phyloP scores from a whole-genome alignment of 345 rosid species.

The Angophora floribunda region DNA sequence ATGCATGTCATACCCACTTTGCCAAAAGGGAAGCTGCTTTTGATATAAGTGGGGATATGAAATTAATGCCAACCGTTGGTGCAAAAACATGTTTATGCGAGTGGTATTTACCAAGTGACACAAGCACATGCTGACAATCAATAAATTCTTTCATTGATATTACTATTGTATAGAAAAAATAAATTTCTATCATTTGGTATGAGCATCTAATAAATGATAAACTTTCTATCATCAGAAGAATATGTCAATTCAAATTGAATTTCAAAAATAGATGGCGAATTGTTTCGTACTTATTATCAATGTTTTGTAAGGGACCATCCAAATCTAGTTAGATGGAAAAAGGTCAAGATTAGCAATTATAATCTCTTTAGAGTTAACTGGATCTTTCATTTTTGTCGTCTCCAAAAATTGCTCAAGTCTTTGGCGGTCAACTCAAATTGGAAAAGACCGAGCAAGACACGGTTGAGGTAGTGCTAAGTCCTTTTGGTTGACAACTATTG shows the following conservation, averaged over 20 bases:
- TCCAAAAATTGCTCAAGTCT: neutral
- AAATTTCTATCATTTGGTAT: neutral
- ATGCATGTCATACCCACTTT: neutral
- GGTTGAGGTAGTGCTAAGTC: neutral
- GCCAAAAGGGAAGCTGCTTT: neutral
- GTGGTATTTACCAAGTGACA: neutral
- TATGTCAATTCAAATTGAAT: neutral
- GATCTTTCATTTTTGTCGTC: neutral
- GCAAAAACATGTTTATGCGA: neutral
- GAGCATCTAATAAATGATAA: neutral
- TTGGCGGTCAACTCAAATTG: neutral
- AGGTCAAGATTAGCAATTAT: neutral
- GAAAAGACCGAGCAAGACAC: neutral
- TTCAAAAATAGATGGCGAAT: neutral
- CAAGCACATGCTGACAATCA: neutral
- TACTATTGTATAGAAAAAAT: neutral
- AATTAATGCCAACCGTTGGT: neutral
- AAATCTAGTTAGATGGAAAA: neutral
- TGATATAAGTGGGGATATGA: neutral
- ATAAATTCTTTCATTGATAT: too few species aligned
- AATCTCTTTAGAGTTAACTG: neutral
- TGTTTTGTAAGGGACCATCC: neutral
- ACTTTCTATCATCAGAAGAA: neutral
- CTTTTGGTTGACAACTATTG: neutral
- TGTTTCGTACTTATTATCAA: neutral